phyloP scores from a whole-genome alignment of 164 flowering plant genomes.

The Chimonanthus salicifolius region DNA sequence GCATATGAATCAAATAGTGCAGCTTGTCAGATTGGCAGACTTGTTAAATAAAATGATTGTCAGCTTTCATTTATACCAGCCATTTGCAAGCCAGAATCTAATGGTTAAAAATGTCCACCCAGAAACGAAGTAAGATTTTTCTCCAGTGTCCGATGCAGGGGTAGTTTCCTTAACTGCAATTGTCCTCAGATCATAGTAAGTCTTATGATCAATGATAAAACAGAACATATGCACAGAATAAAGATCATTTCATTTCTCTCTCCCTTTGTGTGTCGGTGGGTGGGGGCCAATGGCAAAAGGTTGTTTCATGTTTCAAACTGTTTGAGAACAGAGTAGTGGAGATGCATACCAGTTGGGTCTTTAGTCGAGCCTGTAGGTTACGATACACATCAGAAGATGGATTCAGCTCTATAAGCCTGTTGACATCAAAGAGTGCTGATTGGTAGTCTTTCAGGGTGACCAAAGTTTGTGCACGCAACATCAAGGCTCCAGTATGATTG shows the following conservation, averaged over 20 bases:
- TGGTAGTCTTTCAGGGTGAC: conserved; percentile 86
- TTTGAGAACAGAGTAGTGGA: conserved; percentile 1
- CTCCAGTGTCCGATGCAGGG: not conserved
- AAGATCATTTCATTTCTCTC: no score
- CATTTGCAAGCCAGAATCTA: not conserved
- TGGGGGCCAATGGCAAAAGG: not conserved
- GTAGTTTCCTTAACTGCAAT: no score
- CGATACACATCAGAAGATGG: conserved; percentile 83
- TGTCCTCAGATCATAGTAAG: no score
- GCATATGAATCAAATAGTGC: not conserved
- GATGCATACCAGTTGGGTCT: conserved; percentile 71
- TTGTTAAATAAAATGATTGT: not conserved
- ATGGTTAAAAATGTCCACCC: not conserved
- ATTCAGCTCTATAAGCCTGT: conserved; percentile 74
- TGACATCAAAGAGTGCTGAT: conserved; percentile 91
- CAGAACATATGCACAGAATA: no score
- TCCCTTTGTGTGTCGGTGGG: no score
- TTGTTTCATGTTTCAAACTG: not conserved
- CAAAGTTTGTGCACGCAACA: conserved; percentile 92
- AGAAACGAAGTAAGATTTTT: not conserved
- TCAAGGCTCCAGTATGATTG: conserved; percentile 85
- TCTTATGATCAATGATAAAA: no score
- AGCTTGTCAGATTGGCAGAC: not conserved
- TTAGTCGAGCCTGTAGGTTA: conserved; percentile 72
- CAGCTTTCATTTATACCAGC: not conserved